Evolutionary conservation across 495 filamentous ascomycete species (phyloP).

Genomic region (Xylaria intraflava): DNA sequence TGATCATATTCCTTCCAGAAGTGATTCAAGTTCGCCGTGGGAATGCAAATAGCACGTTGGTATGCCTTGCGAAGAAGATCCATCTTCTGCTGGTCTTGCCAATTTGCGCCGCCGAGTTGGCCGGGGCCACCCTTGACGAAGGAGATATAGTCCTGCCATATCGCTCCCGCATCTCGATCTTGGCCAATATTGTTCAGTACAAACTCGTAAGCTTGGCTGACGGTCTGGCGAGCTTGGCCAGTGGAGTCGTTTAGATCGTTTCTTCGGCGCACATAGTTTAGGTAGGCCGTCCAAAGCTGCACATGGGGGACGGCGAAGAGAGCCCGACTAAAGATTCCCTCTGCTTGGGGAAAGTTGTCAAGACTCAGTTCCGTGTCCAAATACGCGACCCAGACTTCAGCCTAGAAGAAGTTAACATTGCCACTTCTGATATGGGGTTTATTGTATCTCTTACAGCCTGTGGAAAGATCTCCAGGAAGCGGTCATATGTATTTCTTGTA

Average conservation of each 20-base stretch:
- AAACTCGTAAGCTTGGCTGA: constrained; percentile 81
- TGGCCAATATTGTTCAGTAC: constrained; percentile 84
- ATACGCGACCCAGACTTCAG: constrained; percentile 81
- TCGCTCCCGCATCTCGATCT: constrained; percentile 81
- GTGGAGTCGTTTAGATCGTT: constrained; percentile 81
- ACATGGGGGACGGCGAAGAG: constrained; percentile 70
- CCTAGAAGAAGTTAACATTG: constrained; percentile 48
- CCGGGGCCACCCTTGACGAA: constrained; percentile 86
- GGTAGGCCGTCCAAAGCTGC: constrained; percentile 83
- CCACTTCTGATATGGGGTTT: background rate
- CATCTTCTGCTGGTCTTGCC: constrained; percentile 98
- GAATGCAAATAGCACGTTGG: constrained; percentile 78
- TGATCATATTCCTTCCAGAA: constrained; percentile 97
- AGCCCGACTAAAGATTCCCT: constrained; percentile 71
- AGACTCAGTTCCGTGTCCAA: constrained; percentile 79
- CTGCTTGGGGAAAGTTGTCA: constrained; percentile 67
- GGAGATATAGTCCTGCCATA: constrained; percentile 90
- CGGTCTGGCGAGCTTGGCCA: constrained; percentile 64
- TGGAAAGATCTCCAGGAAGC: constrained; percentile 82
- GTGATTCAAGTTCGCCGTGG: constrained; percentile 67
- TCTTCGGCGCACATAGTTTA: constrained; percentile 87
- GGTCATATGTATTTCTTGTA: constrained; percentile 71
- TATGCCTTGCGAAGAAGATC: constrained; percentile 84
- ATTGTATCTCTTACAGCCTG: constrained; percentile 63
- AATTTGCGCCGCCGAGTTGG: constrained; percentile 70